Evolutionary conservation across 2,329 filamentous ascomycete species (phyloP).

Genomic region (Sclerotiophoma versabilis): DNA sequence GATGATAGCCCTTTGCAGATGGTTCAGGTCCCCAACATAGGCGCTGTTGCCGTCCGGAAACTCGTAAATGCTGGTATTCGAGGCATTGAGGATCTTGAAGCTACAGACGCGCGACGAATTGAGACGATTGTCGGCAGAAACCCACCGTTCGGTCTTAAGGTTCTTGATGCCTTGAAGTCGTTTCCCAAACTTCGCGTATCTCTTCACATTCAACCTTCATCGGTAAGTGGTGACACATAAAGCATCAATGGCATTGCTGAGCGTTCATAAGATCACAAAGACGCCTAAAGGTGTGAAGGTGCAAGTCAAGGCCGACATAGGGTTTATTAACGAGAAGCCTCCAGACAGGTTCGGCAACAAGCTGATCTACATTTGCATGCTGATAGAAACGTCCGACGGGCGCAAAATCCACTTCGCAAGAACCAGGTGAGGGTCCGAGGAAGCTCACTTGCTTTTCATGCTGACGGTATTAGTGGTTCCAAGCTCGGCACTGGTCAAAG

Average conservation of each 20-base stretch:
- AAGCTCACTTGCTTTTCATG: not conserved
- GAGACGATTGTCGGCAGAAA: slow-evolving; percentile 80
- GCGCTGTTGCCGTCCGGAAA: slow-evolving; percentile 76
- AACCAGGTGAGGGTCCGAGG: slow-evolving; percentile 56
- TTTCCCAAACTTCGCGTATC: slow-evolving; percentile 74
- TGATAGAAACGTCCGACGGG: slow-evolving; percentile 75
- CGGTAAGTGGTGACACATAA: slow-evolving; percentile 41
- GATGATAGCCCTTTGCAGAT: slow-evolving; percentile 83
- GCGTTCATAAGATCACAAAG: slow-evolving; percentile 28
- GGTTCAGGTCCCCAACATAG: slow-evolving; percentile 81
- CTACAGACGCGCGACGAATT: slow-evolving; percentile 72
- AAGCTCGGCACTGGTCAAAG: slow-evolving; percentile 69
- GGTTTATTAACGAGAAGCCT: slow-evolving; percentile 72
- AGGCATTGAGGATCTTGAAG: slow-evolving; percentile 73
- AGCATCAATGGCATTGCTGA: not conserved
- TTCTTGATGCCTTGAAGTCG: slow-evolving; percentile 68
- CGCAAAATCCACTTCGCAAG: slow-evolving; percentile 72
- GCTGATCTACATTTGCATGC: slow-evolving; percentile 73
- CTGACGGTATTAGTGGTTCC: slow-evolving; percentile 62
- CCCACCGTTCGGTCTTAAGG: slow-evolving; percentile 78
- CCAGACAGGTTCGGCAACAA: slow-evolving; percentile 69
- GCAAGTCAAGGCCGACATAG: slow-evolving; percentile 70
- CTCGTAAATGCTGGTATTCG: slow-evolving; percentile 74
- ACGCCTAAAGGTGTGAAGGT: slow-evolving; percentile 59
- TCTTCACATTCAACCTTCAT: slow-evolving; percentile 58